Base-by-base conservation (phyloP, 192 early-diverging fungal genomes). In the Gaertneriomyces sp. region DNA sequence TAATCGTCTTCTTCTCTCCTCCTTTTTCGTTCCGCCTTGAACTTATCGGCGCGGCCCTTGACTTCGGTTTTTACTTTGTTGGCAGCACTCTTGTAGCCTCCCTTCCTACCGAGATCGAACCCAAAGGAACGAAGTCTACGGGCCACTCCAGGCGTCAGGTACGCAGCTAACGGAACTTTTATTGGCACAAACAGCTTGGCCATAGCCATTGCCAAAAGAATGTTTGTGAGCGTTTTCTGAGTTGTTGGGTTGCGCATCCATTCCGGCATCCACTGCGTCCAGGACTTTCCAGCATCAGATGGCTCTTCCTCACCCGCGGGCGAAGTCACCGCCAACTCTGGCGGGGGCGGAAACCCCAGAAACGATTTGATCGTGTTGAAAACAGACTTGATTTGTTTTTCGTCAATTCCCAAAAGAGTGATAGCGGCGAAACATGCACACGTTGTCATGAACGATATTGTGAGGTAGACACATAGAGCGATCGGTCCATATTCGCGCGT, bases 161-260 rank as follows among this genome's bases (percentile, higher is more conserved):
- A 63, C 6, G 71, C 75, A 5, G 76, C 74, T 7, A 82, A 62
- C 9, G 53, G 73, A 17, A 82, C 17, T 56, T 82, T 82, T 56
- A 82, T 55, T 4, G 81, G 81, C 11, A 77, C 9, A 57, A 82
- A 82, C 47, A 82, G 62, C 61, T 82, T 82, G n/a, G 77, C 79
- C 81, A 82, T 79, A 38, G 66, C 76, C 77, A 82, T 73, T 1
- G 81, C 81, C 5, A 82, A 68, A 53, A 82, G 49, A 2, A 79
- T 65, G 53, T 71, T 82, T 7, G 75, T 79, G 42, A 58, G 52
- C 11, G 69, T 44, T 14, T 57, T 63, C 33, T 69, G 44, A n/a
- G 75, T 60, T 33, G 60, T 38, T 8, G 76, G 76, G 17, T 43
- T 69, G 53, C 68, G 55, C 60, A 72, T 50, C 58, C 66, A 68